A percentile compares a stretch with the other conserved stretches of the same genome.
Conservation (phyloP, 1,284 basidiomycete genomes). For the Tilletia caries region DNA sequence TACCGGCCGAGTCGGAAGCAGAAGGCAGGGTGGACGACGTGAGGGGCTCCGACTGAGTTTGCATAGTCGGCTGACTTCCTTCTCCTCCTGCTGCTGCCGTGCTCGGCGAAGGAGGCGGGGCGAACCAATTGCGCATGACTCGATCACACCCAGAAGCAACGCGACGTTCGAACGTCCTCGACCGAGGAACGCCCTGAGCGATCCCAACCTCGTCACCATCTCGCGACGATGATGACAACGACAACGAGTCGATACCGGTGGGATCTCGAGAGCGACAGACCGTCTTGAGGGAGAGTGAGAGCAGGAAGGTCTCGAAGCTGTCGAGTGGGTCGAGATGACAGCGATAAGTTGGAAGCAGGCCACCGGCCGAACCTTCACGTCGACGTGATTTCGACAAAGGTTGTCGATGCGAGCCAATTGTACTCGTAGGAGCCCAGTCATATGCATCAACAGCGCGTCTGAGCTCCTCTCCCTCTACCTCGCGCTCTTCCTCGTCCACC, state of each 20-base stretch:
- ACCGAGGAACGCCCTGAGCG: not conserved
- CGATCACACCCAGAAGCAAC: conserved; percentile 11
- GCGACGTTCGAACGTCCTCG: not conserved
- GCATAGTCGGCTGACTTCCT: no score
- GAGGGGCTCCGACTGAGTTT: no score
- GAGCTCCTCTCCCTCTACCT: not conserved
- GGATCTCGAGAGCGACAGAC: not conserved
- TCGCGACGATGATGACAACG: no score
- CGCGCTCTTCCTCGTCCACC: not conserved
- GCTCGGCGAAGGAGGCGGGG: not conserved
- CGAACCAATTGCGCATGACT: conserved; percentile 10
- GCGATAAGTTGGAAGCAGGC: not conserved
- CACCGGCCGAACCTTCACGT: no score
- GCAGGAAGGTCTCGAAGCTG: conserved; percentile 13
- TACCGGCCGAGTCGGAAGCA: not conserved
- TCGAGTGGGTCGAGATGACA: conserved; percentile 1
- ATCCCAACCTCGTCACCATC: no score
- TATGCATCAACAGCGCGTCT: not conserved
- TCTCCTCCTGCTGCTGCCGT: no score
- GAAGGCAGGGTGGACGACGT: no score
- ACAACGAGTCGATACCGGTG: no score
- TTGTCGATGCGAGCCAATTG: not conserved
- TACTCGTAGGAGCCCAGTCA: not conserved
- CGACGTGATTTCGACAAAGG: no score
- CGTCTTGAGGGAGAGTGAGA: conserved; percentile 12